Conservation (phyloP, 306 rosid species). For the Datisca glomerata region DNA sequence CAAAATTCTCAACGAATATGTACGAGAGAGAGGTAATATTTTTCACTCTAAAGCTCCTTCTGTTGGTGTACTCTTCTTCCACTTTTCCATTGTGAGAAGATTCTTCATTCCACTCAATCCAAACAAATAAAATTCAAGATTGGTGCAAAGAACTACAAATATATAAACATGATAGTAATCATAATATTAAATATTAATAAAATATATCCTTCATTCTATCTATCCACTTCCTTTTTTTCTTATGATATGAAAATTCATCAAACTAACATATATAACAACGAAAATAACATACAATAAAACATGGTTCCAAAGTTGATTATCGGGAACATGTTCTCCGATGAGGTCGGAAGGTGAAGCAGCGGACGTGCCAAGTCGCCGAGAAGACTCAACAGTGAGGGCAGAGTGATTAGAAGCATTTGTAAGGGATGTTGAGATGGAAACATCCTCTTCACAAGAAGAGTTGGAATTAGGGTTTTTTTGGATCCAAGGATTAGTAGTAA, state of each 20-base stretch:
- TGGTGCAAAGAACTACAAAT: too few species aligned
- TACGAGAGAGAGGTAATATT: too few species aligned
- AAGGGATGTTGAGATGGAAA: constrained; percentile 66
- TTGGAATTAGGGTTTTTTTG: constrained; percentile 44
- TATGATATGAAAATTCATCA: too few species aligned
- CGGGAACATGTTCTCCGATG: constrained; percentile 48
- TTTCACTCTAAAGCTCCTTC: too few species aligned
- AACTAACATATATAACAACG: too few species aligned
- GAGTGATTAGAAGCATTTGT: constrained; percentile 82
- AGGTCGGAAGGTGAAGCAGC: constrained; percentile 38
- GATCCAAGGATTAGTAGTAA: constrained; percentile 16
- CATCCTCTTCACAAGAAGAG: constrained; percentile 69
- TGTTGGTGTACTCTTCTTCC: too few species aligned
- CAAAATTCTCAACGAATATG: too few species aligned
- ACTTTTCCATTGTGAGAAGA: constrained; percentile 12
- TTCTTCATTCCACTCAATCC: constrained; percentile 15
- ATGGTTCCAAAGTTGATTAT: constrained; percentile 71
- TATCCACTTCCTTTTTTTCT: too few species aligned
- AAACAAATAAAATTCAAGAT: constrained; percentile 6
- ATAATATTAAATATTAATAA: too few species aligned
- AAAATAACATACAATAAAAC: constrained; percentile 54
- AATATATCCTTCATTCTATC: too few species aligned
- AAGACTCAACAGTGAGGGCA: constrained; percentile 48
- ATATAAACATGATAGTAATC: too few species aligned
- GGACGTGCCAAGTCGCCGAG: constrained; percentile 32